Conservation (phyloP, 345 rosid species). For the Erucastrum elatum region DNA sequence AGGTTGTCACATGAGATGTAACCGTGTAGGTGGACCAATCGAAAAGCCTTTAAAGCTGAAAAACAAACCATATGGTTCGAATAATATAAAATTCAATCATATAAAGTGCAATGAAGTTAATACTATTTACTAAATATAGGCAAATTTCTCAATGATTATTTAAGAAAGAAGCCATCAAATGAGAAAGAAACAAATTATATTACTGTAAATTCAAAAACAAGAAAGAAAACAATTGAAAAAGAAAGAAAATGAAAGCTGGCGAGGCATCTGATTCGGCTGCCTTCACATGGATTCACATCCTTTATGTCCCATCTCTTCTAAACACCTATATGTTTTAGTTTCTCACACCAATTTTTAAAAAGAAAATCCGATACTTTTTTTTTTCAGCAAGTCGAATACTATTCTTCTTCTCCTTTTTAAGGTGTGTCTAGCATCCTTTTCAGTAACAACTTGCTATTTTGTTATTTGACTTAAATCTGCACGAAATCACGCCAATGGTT, state of each 20-base stretch:
- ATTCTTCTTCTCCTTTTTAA: too few species aligned
- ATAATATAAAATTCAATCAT: slow-evolving; percentile 27
- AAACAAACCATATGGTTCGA: slow-evolving; percentile 27
- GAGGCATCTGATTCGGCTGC: slow-evolving; percentile 31
- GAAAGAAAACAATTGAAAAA: background rate
- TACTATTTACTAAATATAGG: slow-evolving; percentile 21
- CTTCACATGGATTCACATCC: slow-evolving; percentile 63
- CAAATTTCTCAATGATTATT: slow-evolving; percentile 14
- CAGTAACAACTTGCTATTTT: background rate
- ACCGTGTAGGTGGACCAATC: slow-evolving; percentile 41
- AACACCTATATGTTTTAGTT: background rate
- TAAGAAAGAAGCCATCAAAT: background rate
- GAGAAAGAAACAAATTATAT: background rate
- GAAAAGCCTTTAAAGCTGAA: slow-evolving; percentile 27
- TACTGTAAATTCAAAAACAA: background rate
- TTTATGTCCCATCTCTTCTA: slow-evolving; percentile 30
- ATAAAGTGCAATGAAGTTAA: slow-evolving; percentile 19
- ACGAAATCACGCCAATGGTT: background rate
- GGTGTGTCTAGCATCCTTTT: background rate
- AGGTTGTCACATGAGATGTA: slow-evolving; percentile 39
- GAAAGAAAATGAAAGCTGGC: slow-evolving; percentile 42
- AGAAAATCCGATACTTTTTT: background rate
- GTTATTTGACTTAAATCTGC: background rate
- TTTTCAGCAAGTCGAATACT: background rate
- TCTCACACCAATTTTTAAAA: background rate